These are phyloP conservation scores for Neurospora sp. DNA, from an alignment of 2,329 filamentous ascomycete genomes.

Conservation along the genomic window DNA sequence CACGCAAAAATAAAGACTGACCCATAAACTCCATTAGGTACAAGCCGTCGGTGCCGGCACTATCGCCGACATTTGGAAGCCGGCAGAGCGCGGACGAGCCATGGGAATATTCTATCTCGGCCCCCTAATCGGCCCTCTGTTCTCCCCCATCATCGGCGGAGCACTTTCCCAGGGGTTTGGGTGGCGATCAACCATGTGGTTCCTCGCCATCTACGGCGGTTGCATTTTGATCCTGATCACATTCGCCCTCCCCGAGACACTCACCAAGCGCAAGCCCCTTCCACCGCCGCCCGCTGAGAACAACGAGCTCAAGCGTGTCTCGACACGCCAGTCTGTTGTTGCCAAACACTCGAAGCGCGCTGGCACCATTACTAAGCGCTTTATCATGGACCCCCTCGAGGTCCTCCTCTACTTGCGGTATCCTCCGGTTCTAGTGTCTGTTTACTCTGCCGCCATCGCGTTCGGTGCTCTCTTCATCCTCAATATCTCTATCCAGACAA, in stretches of 20 bases:
- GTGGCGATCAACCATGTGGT: conserved; percentile 74
- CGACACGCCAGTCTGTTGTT: conserved; percentile 50
- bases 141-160: conserved; percentile 71
- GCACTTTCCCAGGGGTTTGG: conserved; percentile 57
- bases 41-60: conserved; percentile 78
- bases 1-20: neutral
- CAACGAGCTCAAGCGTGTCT: conserved; percentile 36
- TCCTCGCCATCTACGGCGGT: conserved; percentile 60
- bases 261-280: conserved; percentile 25
- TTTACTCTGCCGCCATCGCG: conserved; percentile 64
- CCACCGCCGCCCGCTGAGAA: conserved; percentile 4
- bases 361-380: conserved; percentile 44
- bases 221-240: conserved; percentile 45
- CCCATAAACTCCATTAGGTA: conserved; percentile 30
- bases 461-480: conserved; percentile 69
- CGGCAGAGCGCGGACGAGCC: conserved; percentile 61
- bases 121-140: conserved; percentile 62
- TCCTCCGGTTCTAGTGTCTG: conserved; percentile 62
- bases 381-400: conserved; percentile 62
- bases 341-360: conserved; percentile 45
- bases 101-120: conserved; percentile 80
- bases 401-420: conserved; percentile 65
- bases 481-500: conserved; percentile 67
- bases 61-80: conserved; percentile 72
- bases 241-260: conserved; percentile 57